Base-by-base conservation (phyloP, 2,329 filamentous ascomycete genomes). In the Xylariaceae sp. region DNA sequence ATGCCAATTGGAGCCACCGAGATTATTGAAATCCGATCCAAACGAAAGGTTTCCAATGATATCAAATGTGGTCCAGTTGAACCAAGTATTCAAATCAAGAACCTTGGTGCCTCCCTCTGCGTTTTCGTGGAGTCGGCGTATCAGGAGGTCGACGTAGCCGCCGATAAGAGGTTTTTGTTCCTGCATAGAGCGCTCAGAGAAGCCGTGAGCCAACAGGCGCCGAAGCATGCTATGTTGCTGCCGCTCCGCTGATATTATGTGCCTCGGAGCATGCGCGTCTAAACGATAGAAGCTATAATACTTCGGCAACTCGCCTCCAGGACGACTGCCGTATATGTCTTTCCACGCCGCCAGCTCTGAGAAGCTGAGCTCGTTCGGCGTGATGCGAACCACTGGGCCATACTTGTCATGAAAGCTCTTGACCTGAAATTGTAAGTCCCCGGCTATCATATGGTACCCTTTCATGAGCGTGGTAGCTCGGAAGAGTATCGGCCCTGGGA, bases 41-140 rank as follows among this genome's bases (percentile, higher is more conserved):
- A 81, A 81, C 0, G 75, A 73, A 12, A 81, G 70, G 62, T 80
- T 77, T 21, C 77, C 77, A 53, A 78, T 73, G 46, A 78, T 68
- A 64, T 78, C 76, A 63, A 78, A 77, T 2, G 75, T 73, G 2
- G 71, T 65, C 62, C 69, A 75, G 57, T 75, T 75, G 56, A 66
- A 73, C 74, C 75, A 77, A 44, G 73, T 66, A 19, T 65, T 68
- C 69, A 78, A 71, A 44, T 72, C 67, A 7, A 71, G 56, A 1
- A 67, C 6, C 9, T 20, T 41, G 6, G 50, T 20, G 3, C 62
- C 65, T 6, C 12, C 57, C 5, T 62, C 48, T 42, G 60, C 61
- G 40, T 69, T 61, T 57, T 70, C 64, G 53, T 59, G 62, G 43
- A 75, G 48, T 48, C 66, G 57, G 53, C 61, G 49, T 18, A 75